phyloP scores from a whole-genome alignment of 2,329 filamentous ascomycete genomes.

The Colletotrichum tanaceti region DNA sequence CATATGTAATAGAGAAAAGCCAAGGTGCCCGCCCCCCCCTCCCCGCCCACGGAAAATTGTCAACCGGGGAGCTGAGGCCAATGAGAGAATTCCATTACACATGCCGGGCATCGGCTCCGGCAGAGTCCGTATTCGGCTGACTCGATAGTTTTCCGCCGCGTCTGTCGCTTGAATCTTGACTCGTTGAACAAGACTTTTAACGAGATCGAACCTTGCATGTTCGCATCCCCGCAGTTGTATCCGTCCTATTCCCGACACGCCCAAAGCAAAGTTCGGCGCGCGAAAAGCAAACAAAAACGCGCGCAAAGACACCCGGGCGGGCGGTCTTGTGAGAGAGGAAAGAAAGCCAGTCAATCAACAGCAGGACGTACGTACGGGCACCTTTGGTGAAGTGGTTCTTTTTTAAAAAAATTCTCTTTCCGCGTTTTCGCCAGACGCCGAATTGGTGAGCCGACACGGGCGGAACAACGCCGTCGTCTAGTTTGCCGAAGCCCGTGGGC shows the following conservation, averaged over 20 bases:
- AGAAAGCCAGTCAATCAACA: background rate
- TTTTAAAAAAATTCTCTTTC: no score
- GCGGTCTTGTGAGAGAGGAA: background rate
- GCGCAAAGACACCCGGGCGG: background rate
- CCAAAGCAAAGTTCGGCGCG: background rate
- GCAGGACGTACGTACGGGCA: background rate
- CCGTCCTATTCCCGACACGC: conserved; percentile 18
- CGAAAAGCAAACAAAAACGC: background rate
- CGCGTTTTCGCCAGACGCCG: background rate
- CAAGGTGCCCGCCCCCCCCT: background rate
- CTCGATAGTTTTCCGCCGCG: background rate
- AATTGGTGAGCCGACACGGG: conserved; percentile 2
- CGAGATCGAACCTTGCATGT: background rate
- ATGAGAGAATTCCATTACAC: conserved; percentile 28
- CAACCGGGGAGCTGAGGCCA: background rate
- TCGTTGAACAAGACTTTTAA: no score
- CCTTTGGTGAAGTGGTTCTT: background rate
- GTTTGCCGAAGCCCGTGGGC: background rate
- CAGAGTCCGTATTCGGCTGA: conserved; percentile 6
- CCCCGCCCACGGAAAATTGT: background rate
- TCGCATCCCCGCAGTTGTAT: background rate
- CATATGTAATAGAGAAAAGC: no score
- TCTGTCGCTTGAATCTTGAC: background rate
- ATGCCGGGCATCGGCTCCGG: conserved; percentile 4
- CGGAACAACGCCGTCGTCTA: background rate